Conservation (phyloP, 2,329 filamentous ascomycete genomes). For the Sordariomycetes sp. region DNA sequence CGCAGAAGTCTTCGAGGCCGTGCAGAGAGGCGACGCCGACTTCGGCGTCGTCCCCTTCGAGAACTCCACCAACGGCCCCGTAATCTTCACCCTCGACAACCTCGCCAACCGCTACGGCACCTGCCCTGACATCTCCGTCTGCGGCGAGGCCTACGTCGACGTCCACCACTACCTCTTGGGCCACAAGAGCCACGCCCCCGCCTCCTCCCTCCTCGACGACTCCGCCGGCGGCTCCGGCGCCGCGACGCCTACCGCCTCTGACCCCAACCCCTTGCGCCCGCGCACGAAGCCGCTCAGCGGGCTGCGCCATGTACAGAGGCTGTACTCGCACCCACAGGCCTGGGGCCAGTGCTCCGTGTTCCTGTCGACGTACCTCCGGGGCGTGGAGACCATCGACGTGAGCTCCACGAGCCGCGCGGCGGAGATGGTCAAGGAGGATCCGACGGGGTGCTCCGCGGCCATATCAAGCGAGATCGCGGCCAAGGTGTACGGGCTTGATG, state of each 20-base stretch:
- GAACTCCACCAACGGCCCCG: slow-evolving; percentile 89
- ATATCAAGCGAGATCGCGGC: slow-evolving; percentile 69
- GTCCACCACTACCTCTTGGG: slow-evolving; percentile 84
- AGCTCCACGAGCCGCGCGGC: slow-evolving; percentile 79
- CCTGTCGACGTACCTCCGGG: slow-evolving; percentile 54
- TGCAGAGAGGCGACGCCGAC: slow-evolving; percentile 50
- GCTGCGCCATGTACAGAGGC: slow-evolving; percentile 51
- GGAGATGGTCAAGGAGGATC: slow-evolving; percentile 53
- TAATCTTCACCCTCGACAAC: slow-evolving; percentile 80
- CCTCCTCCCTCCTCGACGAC: slow-evolving; percentile 7
- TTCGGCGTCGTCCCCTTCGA: slow-evolving; percentile 88
- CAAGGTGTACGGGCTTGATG: slow-evolving; percentile 48
- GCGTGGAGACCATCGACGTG: slow-evolving; percentile 69
- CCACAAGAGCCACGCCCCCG: slow-evolving; percentile 15
- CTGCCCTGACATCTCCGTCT: slow-evolving; percentile 60
- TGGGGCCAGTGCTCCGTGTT: slow-evolving; percentile 83
- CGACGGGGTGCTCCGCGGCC: slow-evolving; percentile 52
- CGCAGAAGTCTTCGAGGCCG: slow-evolving; percentile 64
- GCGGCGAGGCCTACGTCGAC: slow-evolving; percentile 72
- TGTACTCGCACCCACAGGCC: slow-evolving; percentile 92
- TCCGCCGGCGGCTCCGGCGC: slow-evolving; percentile 22
- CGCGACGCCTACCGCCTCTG: slow-evolving; percentile 33
- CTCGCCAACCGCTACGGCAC: slow-evolving; percentile 58
- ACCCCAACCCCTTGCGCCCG: slow-evolving; percentile 28
- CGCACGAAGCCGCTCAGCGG: slow-evolving; percentile 31